These are phyloP conservation scores for Schizonepeta tenuifolia DNA, from an alignment of 257 asterid species.

Conservation along the genomic window DNA sequence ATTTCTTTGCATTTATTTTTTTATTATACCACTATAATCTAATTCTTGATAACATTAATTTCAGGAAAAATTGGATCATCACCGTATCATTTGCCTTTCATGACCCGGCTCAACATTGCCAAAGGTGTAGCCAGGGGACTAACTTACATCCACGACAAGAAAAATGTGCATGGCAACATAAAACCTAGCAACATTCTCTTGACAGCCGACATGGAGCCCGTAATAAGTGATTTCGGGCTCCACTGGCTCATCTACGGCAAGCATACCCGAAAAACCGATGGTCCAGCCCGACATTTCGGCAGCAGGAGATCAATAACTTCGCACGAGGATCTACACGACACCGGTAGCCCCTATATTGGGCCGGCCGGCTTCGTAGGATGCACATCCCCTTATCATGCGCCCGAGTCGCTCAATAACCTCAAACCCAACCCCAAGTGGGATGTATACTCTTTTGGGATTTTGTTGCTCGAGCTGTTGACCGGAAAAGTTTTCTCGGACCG, in stretches of 20 bases:
- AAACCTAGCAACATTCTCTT: constrained; percentile 92
- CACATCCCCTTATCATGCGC: constrained; percentile 87
- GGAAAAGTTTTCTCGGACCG: constrained; percentile 80
- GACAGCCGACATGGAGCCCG: constrained; percentile 80
- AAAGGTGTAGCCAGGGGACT: constrained; percentile 88
- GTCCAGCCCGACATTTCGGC: constrained; percentile 65
- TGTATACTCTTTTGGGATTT: constrained; percentile 85
- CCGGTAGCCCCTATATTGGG: constrained; percentile 49
- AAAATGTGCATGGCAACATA: constrained; percentile 87
- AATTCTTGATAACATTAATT: constrained; percentile 23
- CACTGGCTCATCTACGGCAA: constrained; percentile 65
- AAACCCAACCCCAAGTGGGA: constrained; percentile 91
- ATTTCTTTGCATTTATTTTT: neutral
- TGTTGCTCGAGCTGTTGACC: constrained; percentile 75
- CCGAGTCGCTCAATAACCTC: constrained; percentile 75
- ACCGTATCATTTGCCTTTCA: constrained; percentile 66
- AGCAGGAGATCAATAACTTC: constrained; percentile 52
- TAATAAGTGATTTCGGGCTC: constrained; percentile 79
- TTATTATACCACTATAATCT: neutral
- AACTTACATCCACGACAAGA: constrained; percentile 84
- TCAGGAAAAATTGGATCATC: constrained; percentile 83
- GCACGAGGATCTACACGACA: constrained; percentile 29
- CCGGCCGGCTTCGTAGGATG: constrained; percentile 59
- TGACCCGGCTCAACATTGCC: constrained; percentile 69
- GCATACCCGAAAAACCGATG: constrained; percentile 45